Evolutionary conservation across 768 basidiomycete species (phyloP), one percentile per base, ranked within the genome.

Genomic region (Tylopilus sp.): DNA sequence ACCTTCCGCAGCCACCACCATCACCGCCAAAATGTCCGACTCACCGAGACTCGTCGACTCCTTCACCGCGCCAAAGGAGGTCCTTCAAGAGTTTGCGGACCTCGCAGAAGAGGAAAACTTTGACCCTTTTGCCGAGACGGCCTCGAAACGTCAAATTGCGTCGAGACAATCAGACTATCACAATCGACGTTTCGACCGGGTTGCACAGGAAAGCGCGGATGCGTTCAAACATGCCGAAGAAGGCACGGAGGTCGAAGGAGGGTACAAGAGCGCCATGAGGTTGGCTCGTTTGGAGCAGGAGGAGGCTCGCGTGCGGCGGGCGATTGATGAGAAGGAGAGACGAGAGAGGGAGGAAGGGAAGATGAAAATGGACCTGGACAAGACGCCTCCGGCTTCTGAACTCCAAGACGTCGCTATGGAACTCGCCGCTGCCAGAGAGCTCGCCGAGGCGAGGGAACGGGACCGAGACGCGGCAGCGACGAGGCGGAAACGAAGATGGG

Each of bases 181-280:
- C 68, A 85, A 88, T 64, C 83, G 94, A 53, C 83, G 94, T 37
- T 98, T 98, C 70, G 83, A 81, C 63, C 86, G 97, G 45, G 82
- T 86, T 54, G 87, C 86, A 26, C 82, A 87, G 55, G 89, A 89
- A 37, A 89, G 91, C 49, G 82, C 80, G 10, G 89, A 92, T 72
- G 90, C 84, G 0, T 93, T 92, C 62, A 74, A 81, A 54, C 78
- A 84, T 33, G 77, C 64, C 4, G 82, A 83, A 54, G 89, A 87
- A 48, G 87, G 85, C 0, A 76, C 76, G 58, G 82, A 84, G 26
- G 78, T 80, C 1, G 91, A 92, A 65, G 92, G 92, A 42, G 89
- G 90, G 4, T 99, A 98, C 70, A 95, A 91, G 67, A 96, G 98
- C 67, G 90, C 93, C 13, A 99, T 98, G 97, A 80, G 93, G 65